phyloP scores from a whole-genome alignment of 1,139 yeast genomes.

The Ashbya aceris region DNA sequence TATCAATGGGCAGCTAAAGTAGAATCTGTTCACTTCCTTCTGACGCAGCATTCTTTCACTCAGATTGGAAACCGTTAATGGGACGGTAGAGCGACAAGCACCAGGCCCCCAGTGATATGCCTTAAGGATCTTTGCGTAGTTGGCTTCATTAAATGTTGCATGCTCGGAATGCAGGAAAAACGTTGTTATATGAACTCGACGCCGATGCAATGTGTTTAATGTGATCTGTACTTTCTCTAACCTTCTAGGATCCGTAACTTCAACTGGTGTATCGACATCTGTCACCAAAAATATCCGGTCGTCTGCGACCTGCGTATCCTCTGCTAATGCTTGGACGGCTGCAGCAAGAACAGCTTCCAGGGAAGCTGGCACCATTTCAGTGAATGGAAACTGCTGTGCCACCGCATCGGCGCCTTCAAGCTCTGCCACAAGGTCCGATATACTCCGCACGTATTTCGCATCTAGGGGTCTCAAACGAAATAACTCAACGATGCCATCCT shows the following conservation, averaged over 20 bases:
- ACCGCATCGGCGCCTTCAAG: constrained; percentile 5
- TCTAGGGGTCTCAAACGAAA: constrained; percentile 35
- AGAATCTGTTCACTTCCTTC: constrained; percentile 53
- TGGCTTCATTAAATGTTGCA: constrained; percentile 39
- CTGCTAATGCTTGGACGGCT: constrained; percentile 7
- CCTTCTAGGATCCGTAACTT: constrained; percentile 28
- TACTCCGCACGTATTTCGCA: constrained; percentile 32
- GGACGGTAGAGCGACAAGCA: background rate
- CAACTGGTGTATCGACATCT: constrained; percentile 47
- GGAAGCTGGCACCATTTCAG: background rate
- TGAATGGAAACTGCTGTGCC: background rate
- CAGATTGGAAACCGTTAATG: constrained; percentile 24
- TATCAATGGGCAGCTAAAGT: constrained; percentile 50
- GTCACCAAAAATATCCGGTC: constrained; percentile 46
- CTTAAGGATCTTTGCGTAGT: constrained; percentile 42
- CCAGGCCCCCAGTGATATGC: constrained; percentile 26
- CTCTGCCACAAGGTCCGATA: constrained; percentile 34
- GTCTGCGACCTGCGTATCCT: constrained; percentile 32
- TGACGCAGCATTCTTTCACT: constrained; percentile 43
- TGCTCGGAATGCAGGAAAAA: constrained; percentile 42
- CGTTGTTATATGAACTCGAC: constrained; percentile 51
- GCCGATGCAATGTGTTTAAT: constrained; percentile 49
- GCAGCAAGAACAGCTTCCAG: background rate
- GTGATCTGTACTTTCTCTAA: constrained; percentile 44
- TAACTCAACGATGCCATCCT: constrained; percentile 31